Evolutionary conservation across 305 asterid genomes (phyloP).

Genomic region (Rubia balearica): DNA sequence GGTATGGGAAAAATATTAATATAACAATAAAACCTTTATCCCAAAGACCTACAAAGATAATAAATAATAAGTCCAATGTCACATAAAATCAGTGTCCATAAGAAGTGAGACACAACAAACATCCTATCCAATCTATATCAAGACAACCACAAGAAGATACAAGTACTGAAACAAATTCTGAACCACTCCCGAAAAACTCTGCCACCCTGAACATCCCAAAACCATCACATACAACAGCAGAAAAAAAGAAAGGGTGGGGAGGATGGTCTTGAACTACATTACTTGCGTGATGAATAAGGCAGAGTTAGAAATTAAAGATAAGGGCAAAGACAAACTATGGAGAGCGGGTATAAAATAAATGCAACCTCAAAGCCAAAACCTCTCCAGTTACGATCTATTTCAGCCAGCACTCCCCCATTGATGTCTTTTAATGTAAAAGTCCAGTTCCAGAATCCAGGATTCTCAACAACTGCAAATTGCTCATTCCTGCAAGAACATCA

Average conservation of each 20-base stretch:
- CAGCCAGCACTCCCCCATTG: slow-evolving; percentile 82
- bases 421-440: slow-evolving; percentile 89
- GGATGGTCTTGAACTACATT: not conserved
- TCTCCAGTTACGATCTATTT: slow-evolving; percentile 96
- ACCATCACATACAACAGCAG: not conserved
- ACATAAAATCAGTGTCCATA: not conserved
- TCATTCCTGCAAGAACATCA: slow-evolving; percentile 46
- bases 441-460: slow-evolving; percentile 97
- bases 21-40: not conserved
- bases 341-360: slow-evolving; percentile 1
- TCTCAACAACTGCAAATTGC: slow-evolving; percentile 93
- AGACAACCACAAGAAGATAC: not conserved
- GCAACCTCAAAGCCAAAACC: slow-evolving; percentile 91
- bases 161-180: not conserved
- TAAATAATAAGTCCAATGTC: too few relatives aligned
- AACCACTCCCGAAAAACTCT: not conserved
- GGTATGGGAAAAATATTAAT: not conserved
- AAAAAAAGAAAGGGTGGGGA: not conserved
- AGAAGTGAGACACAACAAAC: not conserved
- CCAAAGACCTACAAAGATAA: too few relatives aligned
- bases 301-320: not conserved
- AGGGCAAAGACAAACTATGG: not conserved
- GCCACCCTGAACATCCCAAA: not conserved
- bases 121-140: not conserved
- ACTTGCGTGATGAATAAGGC: not conserved